Conservation (phyloP, 2,329 filamentous ascomycete species). For the Pleomassaria siparia region DNA sequence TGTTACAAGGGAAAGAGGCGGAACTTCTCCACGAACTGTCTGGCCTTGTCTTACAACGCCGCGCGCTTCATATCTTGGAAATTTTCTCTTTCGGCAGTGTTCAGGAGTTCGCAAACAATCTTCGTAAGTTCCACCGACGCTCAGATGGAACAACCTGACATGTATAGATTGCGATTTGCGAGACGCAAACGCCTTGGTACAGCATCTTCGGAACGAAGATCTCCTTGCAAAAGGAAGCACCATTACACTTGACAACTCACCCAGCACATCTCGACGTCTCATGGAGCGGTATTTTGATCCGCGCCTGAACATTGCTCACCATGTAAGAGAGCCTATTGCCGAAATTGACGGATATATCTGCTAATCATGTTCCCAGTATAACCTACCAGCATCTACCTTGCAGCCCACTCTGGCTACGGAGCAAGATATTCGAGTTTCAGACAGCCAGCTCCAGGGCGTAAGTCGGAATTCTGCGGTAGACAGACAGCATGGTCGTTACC, state of each 20-base stretch:
- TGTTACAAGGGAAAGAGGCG: slow-evolving; percentile 33
- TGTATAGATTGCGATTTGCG: slow-evolving; percentile 20
- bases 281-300: slow-evolving; percentile 24
- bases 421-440: neutral
- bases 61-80: slow-evolving; percentile 20
- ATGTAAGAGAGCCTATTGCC: slow-evolving; percentile 13
- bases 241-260: neutral
- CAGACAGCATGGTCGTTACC: neutral
- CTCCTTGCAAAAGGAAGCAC: neutral
- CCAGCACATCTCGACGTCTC: slow-evolving; percentile 7
- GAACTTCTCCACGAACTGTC: slow-evolving; percentile 18
- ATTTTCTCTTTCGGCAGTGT: slow-evolving; percentile 15
- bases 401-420: neutral
- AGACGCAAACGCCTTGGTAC: slow-evolving; percentile 13
- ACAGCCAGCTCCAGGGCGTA: too few relatives aligned
- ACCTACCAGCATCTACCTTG: neutral
- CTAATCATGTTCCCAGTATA: neutral
- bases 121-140: slow-evolving; percentile 14
- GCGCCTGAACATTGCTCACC: slow-evolving; percentile 19
- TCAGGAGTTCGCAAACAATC: slow-evolving; percentile 15
- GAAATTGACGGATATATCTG: neutral
- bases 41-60: slow-evolving; percentile 17
- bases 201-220: slow-evolving; percentile 10
- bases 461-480: neutral
- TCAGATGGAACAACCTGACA: neutral